Base-by-base conservation (phyloP, 1,139 yeast genomes). In the Candida sp. region DNA sequence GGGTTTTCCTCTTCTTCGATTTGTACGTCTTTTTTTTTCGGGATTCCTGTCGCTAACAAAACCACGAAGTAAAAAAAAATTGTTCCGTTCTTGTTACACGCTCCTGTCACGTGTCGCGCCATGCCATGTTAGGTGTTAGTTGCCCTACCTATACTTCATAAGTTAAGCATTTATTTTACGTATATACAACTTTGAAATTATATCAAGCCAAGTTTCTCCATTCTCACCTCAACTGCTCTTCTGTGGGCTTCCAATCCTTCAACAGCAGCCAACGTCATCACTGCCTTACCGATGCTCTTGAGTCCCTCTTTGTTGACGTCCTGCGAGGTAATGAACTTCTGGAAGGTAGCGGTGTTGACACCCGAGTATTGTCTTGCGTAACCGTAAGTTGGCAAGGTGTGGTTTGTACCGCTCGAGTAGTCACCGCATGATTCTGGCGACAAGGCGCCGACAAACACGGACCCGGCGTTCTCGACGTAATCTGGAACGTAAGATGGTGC, bases 341-440 rank as follows among this genome's bases (percentile, higher is more conserved):
- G 96, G 85, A 91, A 94, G 0, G 98, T 92, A 47, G 93, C 88
- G 32, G 98, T 93, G 73, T 94, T 94, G 53, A 93, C 98, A 52
- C 99, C 99, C 57, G 96, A 88, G 74, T 94, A 94, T 81, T 91
- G 96, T 73, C 92, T 87, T 46, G 99, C 98, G 66, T 94, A 94
- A 47, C 99, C 99, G 68, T 94, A 94, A 0, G 99, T 94, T 53
- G 99, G 99, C 63, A 94, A 80, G 0, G 99, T 94, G 73, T 93
- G 98, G 78, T 94, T 94, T 5, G 99, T 94, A 66, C 99, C 98
- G 56, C 94, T 86, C 1, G 98, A 92, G 75, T 94, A 96, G 71
- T 96, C 99, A 63, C 99, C 99, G 70, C 98, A 93, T 3, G 97
- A 89, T 70, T 94, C 99, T 44, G 99, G 99, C 3, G 97, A 89